These are phyloP conservation scores for Colletotrichum tropicicola DNA, from an alignment of 2,329 filamentous ascomycete species.

Conservation along the genomic window DNA sequence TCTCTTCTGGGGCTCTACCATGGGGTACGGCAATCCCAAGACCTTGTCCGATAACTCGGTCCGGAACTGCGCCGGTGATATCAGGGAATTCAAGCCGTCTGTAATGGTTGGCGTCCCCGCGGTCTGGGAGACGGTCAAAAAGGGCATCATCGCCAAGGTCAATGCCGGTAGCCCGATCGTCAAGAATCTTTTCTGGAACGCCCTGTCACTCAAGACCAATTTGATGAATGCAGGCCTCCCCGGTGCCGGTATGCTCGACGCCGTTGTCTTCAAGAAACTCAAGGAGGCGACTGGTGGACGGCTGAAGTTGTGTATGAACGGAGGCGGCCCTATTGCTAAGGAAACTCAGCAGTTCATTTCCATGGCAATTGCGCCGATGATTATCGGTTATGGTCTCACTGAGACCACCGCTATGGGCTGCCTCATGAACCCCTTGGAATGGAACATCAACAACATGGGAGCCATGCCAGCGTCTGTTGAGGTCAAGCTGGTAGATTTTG, in stretches of 20 bases:
- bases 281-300: slow-evolving; percentile 88
- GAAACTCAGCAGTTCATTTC: slow-evolving; percentile 90
- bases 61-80: slow-evolving; percentile 88
- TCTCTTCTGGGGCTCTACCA: slow-evolving; percentile 85
- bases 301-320: slow-evolving; percentile 84
- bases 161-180: slow-evolving; percentile 73
- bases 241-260: slow-evolving; percentile 76
- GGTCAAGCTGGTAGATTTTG: slow-evolving; percentile 86
- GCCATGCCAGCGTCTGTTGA: slow-evolving; percentile 79
- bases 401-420: slow-evolving; percentile 83
- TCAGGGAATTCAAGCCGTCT: slow-evolving; percentile 84
- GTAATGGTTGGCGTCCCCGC: slow-evolving; percentile 88
- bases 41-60: slow-evolving; percentile 85
- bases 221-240: slow-evolving; percentile 65
- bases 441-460: slow-evolving; percentile 77
- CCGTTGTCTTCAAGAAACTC: slow-evolving; percentile 88
- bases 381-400: slow-evolving; percentile 87
- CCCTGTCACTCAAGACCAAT: slow-evolving; percentile 60
- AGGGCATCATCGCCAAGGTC: slow-evolving; percentile 84
- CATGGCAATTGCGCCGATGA: slow-evolving; percentile 89
- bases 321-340: slow-evolving; percentile 84
- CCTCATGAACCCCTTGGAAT: slow-evolving; percentile 79
- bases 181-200: slow-evolving; percentile 78
- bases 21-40: slow-evolving; percentile 89
- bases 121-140: slow-evolving; percentile 92